Evolutionary conservation across 2,329 filamentous ascomycete genomes (phyloP).

Genomic region (Colletotrichum somersetense): DNA sequence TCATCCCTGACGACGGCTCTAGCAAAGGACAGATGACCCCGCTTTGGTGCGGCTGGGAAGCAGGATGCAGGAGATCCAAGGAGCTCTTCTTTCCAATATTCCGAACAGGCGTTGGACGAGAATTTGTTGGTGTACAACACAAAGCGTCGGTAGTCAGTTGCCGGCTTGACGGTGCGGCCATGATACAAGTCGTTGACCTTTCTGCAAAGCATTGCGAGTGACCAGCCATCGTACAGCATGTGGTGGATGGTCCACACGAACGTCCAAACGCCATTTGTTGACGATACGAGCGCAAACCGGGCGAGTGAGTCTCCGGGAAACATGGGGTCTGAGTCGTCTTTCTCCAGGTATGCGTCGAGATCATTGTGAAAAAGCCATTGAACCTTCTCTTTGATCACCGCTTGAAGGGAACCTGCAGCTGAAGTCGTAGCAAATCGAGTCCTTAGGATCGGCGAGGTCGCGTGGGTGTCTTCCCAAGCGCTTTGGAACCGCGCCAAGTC

Average conservation of each 20-base stretch:
- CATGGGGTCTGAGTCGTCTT: constrained; percentile 41
- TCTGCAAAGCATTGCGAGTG: constrained; percentile 21
- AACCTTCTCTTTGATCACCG: constrained; percentile 45
- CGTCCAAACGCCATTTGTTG: background rate
- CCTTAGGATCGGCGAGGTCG: constrained; percentile 42
- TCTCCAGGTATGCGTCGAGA: constrained; percentile 27
- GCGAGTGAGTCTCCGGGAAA: constrained; percentile 43
- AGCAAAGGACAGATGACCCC: constrained; percentile 14
- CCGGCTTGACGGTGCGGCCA: background rate
- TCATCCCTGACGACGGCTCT: constrained; percentile 25
- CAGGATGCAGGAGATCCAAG: background rate
- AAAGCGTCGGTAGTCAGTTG: constrained; percentile 24
- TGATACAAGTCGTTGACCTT: constrained; percentile 15
- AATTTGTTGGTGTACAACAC: constrained; percentile 1
- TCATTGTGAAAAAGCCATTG: constrained; percentile 20
- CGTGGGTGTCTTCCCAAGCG: constrained; percentile 43
- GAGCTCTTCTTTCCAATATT: constrained; percentile 21
- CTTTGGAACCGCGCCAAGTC: constrained; percentile 40
- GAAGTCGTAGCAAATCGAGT: constrained; percentile 42
- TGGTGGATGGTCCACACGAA: constrained; percentile 44
- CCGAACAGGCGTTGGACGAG: background rate
- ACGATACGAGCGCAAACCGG: constrained; percentile 42
- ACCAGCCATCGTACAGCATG: constrained; percentile 36
- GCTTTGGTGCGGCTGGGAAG: constrained; percentile 2
- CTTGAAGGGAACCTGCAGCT: constrained; percentile 62